Base-by-base conservation (phyloP, 345 rosid genomes). In the Zanthoxylum bungeanum region DNA sequence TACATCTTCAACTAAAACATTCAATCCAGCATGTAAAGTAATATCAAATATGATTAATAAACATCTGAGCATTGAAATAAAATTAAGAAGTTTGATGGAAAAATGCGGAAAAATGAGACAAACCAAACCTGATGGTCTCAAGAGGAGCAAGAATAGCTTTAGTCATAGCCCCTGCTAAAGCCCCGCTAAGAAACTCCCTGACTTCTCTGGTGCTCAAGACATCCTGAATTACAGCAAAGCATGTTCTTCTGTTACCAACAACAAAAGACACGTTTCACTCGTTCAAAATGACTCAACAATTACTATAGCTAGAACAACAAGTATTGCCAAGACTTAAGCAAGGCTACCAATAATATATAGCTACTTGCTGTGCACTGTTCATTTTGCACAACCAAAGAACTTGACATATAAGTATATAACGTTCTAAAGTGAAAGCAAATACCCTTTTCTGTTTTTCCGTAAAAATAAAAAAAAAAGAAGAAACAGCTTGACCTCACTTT, bases 101-200 rank as follows among this genome's bases (percentile, higher is more conserved):
- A n/a, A 61, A 68, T 8, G 40, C 33, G 27, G 64, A 61, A 22
- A 52, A 34, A 52, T 19, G 12, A 55, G 31, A 17, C 19, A 56
- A 67, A 49, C 81, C 40, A 68, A 58, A 91, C 99, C 98, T 96
- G 87, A 96, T 89, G 37, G 97, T 96, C 77, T 96, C 99, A 28
- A 96, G 85, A 69, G 99, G 99, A 83, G 99, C 99, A 64, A 96
- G 99, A 71, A 91, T 81, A 74, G 95, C 96, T 85, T 96, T 96
- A 36, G 99, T 87, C 99, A 96, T 91, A 30, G 96, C 99, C 64
- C 99, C 99, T 1, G 99, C 97, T 74, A 93, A 78, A 75, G 99
- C 99, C 64, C 97, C 98, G 70, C 99, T 96, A 49, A 93, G 87
- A 83, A 96, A 96, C 80, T 96, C 99, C 33, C 93, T 82, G 34